Base-by-base conservation (phyloP, 176 grass and related monocot genomes). In the Panicum miliaceum region DNA sequence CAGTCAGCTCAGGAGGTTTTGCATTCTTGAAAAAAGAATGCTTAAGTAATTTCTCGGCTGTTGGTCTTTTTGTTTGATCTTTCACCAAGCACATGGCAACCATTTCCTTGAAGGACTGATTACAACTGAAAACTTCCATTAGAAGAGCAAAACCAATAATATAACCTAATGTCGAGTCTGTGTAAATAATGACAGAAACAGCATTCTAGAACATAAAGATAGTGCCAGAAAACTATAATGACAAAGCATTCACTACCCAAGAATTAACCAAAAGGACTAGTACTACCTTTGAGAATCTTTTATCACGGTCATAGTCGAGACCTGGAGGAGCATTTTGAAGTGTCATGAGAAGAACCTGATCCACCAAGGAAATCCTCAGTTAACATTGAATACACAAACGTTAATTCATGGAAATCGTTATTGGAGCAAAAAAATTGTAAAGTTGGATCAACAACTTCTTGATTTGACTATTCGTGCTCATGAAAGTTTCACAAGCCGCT, bases 51-150 rank as follows among this genome's bases (percentile, higher is more conserved):
- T 96, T 99, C 64, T 99, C 97, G 38, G 90, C 89, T 75, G 93
- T 99, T 83, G 97, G 97, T 62, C 97, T 99, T 90, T 96, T 99
- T 82, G 93, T 89, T 94, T 93, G 97, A 87, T 99, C 97, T 94
- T 99, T 99, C 40, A 96, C 93, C 88, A 99, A 86, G 84, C 93
- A 99, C 97, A 99, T 99, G 20, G 97, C 97, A 79, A 99, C 91
- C 97, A 99, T 99, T 88, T 99, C 97, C 75, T 99, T 99, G 94
- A 99, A 99, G 76, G 93, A 94, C 97, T 99, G 97, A 38, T 71
- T 62, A 90, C 88, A 94, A 82, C 83, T 86, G 81, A 94, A 92
- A 91, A 77, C 82, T 54, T 51, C 74, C 32, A 85, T 96, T 81
- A 94, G 90, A 89, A 78, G 56, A 54, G 51, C 68, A 80, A 67